Evolutionary conservation across 192 early-diverging fungal genomes (phyloP), one percentile per base, ranked within the genome.

Genomic region (Backusella australiensis): DNA sequence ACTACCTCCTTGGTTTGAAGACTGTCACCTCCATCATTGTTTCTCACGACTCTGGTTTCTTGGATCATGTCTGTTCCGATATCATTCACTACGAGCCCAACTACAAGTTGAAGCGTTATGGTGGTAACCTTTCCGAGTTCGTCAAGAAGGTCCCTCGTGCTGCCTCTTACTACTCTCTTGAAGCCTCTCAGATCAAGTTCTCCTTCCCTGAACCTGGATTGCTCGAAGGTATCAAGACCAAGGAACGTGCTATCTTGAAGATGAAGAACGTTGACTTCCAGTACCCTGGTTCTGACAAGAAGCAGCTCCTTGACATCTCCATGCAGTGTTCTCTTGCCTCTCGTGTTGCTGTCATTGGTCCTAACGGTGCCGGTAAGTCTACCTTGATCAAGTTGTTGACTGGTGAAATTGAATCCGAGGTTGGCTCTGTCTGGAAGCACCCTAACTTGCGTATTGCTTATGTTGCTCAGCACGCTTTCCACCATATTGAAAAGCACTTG

Each of bases 381-480:
- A 93, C 90, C 11, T 86, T 81, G 88, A 86, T 87, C 68, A 92
- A 93, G 86, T 85, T 95, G 49, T 86, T 95, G 77, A 90, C 91
- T 44, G 93, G 94, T 75, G 93, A 94, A 80, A 86, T 92, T 34
- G 86, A 90, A 75, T 90, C 94, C 23, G 87, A 88, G 46, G 78
- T 83, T 29, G 94, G 94, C 78, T 81, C 83, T 34, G 92, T 95
- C 70, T 93, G 90, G 89, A 93, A 91, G 81, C 92, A 95, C 82
- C 91, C 91, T 69, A 93, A 94, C 85, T 85, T 93, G 79, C 93
- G 93, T 84, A 88, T 95, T 78, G 94, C 89, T 68, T 94, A 94
- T 78, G 91, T 95, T 59, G 92, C 93, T 46, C 93, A 95, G 83
- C 94, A 95, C 85, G 91, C 92, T 68, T 94, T 95, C 92, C 92